Conservation (phyloP, 768 basidiomycete species). For the Lactarius vividus region DNA sequence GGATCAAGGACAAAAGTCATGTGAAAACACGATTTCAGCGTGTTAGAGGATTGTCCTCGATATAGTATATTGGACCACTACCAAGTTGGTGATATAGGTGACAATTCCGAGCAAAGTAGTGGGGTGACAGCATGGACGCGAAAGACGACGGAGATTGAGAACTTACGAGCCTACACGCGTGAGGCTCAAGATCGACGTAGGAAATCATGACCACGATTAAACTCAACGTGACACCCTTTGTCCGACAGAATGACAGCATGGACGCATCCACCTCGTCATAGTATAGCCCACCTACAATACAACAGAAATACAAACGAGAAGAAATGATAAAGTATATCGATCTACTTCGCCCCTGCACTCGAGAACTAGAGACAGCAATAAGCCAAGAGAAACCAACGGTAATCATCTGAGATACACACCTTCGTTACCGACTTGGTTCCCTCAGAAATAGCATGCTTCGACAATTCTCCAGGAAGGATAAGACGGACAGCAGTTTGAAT, state of each 20-base stretch:
- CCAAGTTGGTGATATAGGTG: background rate
- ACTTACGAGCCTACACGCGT: background rate
- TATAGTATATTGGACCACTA: too few relatives aligned
- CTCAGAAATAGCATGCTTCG: conserved; percentile 98
- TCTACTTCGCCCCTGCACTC: conserved; percentile 34
- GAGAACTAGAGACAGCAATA: conserved; percentile 28
- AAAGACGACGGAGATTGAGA: background rate
- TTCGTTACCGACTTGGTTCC: conserved; percentile 78
- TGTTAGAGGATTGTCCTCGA: background rate
- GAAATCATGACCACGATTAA: background rate
- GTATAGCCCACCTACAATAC: conserved; percentile 28
- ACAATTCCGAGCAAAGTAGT: background rate
- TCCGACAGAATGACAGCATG: background rate
- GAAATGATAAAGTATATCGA: conserved; percentile 9
- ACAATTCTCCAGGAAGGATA: conserved; percentile 95
- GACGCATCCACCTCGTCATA: conserved; percentile 13
- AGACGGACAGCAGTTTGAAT: conserved; percentile 96
- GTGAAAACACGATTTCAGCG: background rate
- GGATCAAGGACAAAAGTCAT: background rate
- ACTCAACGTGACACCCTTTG: conserved; percentile 2
- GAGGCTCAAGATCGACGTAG: background rate
- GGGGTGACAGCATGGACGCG: background rate
- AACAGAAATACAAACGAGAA: conserved; percentile 26
- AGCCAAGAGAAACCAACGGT: background rate
- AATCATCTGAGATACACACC: conserved; percentile 30